phyloP scores from a whole-genome alignment of 176 grass and related monocot species.

The Oryza rufipogon region DNA sequence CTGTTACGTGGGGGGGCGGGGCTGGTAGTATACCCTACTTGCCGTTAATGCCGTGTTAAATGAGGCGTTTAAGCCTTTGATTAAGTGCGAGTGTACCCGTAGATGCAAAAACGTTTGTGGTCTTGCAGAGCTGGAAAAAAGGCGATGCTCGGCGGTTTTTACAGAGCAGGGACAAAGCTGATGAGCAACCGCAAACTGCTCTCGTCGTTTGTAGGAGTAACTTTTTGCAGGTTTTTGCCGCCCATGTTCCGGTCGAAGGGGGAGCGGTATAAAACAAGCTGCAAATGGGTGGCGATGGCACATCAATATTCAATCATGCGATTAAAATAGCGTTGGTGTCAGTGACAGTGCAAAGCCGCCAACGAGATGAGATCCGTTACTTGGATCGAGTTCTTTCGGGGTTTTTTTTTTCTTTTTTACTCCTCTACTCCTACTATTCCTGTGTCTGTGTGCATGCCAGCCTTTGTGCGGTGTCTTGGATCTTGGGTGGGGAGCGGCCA shows the following conservation, averaged over 20 bases:
- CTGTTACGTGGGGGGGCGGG: not conserved
- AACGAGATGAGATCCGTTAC: slow-evolving; percentile 22
- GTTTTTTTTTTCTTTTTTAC: not conserved
- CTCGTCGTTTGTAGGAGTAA: not conserved
- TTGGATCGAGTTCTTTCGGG: not conserved
- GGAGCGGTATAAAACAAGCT: not conserved
- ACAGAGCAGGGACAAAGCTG: not conserved
- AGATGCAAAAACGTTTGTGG: not conserved
- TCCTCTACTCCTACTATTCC: not conserved
- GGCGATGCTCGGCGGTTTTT: slow-evolving; percentile 23
- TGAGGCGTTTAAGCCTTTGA: not conserved
- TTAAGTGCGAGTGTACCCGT: too few species aligned
- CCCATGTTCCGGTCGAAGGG: not conserved
- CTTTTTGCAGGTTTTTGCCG: not conserved
- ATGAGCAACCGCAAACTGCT: not conserved
- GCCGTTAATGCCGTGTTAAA: slow-evolving; percentile 31
- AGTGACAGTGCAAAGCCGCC: not conserved
- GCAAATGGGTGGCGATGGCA: slow-evolving; percentile 8
- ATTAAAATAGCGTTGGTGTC: slow-evolving; percentile 47
- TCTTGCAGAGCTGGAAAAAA: not conserved
- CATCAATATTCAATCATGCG: not conserved
- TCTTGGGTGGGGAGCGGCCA: slow-evolving; percentile 21
- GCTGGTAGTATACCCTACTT: not conserved
- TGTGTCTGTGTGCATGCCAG: not conserved
- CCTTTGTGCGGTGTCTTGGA: slow-evolving; percentile 28